Percentiles rank a stretch among this genome's conserved stretches.
phyloP scores from a whole-genome alignment of 1,139 yeast species.

The Tardiomyces depauwii region DNA sequence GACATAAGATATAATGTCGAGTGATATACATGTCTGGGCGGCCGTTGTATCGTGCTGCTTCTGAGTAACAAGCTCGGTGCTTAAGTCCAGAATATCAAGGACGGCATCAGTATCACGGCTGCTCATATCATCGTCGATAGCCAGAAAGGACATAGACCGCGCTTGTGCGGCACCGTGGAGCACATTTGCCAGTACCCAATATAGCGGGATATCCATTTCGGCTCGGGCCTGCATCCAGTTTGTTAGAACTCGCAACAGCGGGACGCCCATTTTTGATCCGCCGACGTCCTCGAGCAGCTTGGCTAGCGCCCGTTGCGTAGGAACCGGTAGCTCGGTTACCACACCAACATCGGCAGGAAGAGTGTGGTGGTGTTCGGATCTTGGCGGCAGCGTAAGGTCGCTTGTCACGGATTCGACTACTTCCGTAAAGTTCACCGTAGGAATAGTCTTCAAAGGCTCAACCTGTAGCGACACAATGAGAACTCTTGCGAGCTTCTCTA shows the following conservation, averaged over 20 bases:
- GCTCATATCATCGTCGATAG: neutral
- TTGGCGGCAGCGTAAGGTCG: neutral
- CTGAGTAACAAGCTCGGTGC: constrained; percentile 7
- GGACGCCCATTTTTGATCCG: neutral
- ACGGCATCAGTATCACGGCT: constrained; percentile 4
- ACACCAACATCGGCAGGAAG: neutral
- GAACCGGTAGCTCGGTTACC: neutral
- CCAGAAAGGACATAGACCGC: neutral
- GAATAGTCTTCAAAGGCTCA: neutral
- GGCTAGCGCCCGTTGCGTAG: neutral
- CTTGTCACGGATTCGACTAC: neutral
- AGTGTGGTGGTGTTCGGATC: neutral
- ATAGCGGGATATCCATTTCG: neutral
- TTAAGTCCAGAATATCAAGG: constrained; percentile 11
- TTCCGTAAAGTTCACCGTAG: neutral
- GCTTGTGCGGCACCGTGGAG: neutral
- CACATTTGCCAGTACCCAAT: constrained; percentile 1
- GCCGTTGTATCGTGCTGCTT: constrained; percentile 3
- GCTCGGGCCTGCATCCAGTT: neutral
- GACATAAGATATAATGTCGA: constrained; percentile 33
- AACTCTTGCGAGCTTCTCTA: neutral
- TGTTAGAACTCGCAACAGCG: neutral
- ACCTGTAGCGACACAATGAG: neutral
- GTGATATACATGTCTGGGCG: constrained; percentile 18
- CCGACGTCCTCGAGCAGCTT: neutral